These are phyloP conservation scores for Populus alba DNA, from an alignment of 345 rosid genomes.

Conservation along the genomic window DNA sequence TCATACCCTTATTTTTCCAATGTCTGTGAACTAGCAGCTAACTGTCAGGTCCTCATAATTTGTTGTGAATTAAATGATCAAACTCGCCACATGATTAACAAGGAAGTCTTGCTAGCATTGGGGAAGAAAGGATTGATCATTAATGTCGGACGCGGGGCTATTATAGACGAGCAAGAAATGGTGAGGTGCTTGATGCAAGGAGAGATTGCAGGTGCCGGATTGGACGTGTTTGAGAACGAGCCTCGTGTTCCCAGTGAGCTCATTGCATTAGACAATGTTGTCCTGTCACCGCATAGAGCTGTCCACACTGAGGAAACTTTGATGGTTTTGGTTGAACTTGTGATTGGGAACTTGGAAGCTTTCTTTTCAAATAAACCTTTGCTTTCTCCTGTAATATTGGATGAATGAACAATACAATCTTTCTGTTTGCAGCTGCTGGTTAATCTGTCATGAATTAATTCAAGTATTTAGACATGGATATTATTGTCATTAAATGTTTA, in stretches of 20 bases:
- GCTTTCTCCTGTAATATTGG: neutral
- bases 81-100: constrained; percentile 6
- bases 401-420: neutral
- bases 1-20: constrained; percentile 1
- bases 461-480: neutral
- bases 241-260: constrained; percentile 15
- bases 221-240: constrained; percentile 27
- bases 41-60: neutral
- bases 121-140: constrained; percentile 18
- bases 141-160: constrained; percentile 7
- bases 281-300: neutral
- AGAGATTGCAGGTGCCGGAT: constrained; percentile 21
- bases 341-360: constrained; percentile 10
- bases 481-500: too few species aligned
- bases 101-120: constrained; percentile 15
- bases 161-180: constrained; percentile 19
- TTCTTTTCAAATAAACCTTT: constrained; percentile 3
- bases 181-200: constrained; percentile 16
- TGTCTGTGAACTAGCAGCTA: constrained; percentile 9
- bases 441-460: neutral
- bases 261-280: constrained; percentile 16
- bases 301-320: neutral
- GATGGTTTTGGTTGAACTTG: neutral
- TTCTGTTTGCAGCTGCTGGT: neutral
- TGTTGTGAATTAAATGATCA: constrained; percentile 15